A percentile compares a stretch with the other conserved stretches of the same genome.
phyloP scores from a whole-genome alignment of 768 basidiomycete genomes.

The Psilocybe cubensis region DNA sequence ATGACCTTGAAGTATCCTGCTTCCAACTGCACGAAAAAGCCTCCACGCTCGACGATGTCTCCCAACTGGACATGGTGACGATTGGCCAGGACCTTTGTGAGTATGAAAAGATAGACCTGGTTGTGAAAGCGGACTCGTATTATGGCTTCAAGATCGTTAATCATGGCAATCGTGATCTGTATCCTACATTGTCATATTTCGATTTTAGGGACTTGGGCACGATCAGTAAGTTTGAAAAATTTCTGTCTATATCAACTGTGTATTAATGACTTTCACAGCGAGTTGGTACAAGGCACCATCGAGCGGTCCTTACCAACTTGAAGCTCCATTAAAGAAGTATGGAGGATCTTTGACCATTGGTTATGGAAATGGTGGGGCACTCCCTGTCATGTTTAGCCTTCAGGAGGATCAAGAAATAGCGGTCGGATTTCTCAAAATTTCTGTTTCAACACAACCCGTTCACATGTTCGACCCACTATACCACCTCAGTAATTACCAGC shows the following conservation, averaged over 20 bases:
- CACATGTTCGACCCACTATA: neutral
- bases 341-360: constrained; percentile 3
- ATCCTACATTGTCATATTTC: neutral
- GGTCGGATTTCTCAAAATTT: constrained; percentile 3
- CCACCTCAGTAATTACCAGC: neutral
- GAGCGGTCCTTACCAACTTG: constrained; percentile 1
- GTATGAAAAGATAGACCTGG: neutral
- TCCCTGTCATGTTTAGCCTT: constrained; percentile 1
- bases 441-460: neutral
- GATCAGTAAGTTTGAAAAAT: neutral
- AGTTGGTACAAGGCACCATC: neutral
- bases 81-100: neutral
- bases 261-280: neutral
- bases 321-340: neutral
- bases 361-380: constrained; percentile 6
- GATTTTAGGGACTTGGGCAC: neutral
- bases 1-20: neutral
- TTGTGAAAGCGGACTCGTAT: neutral
- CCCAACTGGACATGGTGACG: neutral
- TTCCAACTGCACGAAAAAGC: neutral
- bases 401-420: neutral
- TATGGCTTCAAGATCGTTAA: constrained; percentile 2
- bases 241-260: too few species aligned
- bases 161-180: neutral
- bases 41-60: constrained; percentile 16